Percentiles rank a stretch among this genome's conserved stretches.
Conservation (phyloP, 768 basidiomycete species). For the Auricularia sp. region DNA sequence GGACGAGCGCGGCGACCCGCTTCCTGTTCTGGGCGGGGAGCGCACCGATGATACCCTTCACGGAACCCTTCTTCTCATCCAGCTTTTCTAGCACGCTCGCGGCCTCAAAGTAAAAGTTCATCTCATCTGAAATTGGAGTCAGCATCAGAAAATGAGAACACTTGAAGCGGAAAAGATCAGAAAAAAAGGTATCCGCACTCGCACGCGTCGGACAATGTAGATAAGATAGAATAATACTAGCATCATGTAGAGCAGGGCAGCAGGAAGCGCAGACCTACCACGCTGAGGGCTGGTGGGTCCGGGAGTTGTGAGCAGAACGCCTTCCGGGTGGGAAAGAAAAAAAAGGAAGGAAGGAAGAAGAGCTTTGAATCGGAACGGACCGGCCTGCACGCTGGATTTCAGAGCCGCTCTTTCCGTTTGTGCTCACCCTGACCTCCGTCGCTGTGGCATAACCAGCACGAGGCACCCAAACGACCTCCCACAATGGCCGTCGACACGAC, state of each 20-base stretch:
- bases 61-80: constrained; percentile 83
- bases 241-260: constrained; percentile 37
- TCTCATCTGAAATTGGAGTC: constrained; percentile 21
- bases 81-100: constrained; percentile 74
- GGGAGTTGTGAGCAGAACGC: too few species aligned
- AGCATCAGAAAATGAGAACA: neutral
- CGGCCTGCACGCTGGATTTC: neutral
- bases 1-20: constrained; percentile 75
- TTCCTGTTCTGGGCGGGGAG: constrained; percentile 67
- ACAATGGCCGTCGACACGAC: constrained; percentile 24
- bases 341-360: neutral
- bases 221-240: constrained; percentile 43
- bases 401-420: neutral
- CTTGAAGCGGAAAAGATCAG: neutral
- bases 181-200: neutral
- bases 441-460: neutral
- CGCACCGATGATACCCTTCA: constrained; percentile 71
- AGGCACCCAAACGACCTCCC: neutral
- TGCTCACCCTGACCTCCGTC: neutral
- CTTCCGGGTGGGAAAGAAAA: neutral
- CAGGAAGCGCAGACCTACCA: constrained; percentile 1
- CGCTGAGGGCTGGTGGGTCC: too few species aligned
- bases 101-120: constrained; percentile 96
- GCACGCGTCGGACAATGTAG: constrained; percentile 74
- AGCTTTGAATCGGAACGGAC: neutral